Evolutionary conservation across 176 grass and related monocot species (phyloP).

Genomic region (Secale cereale): DNA sequence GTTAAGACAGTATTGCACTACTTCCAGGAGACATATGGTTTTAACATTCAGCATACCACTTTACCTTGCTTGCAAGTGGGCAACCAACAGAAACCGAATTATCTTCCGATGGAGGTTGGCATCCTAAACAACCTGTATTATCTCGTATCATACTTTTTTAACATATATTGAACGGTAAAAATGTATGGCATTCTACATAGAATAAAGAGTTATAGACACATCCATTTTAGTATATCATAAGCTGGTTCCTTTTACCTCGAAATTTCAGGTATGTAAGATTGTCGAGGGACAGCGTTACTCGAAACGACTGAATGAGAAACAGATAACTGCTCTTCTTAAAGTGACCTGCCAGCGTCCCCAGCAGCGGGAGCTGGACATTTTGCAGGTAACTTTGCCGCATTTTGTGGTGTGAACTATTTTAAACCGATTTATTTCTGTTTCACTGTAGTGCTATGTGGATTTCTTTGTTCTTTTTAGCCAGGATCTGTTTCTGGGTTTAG

Average conservation of each 20-base stretch:
- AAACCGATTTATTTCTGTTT: not conserved
- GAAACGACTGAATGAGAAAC: conserved; percentile 69
- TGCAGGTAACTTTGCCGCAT: conserved; percentile 40
- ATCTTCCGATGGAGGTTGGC: conserved; percentile 69
- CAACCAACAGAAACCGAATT: conserved; percentile 65
- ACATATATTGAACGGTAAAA: not conserved
- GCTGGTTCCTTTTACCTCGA: not conserved
- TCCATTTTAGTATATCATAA: conserved; percentile 1
- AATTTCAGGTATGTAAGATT: conserved; percentile 66
- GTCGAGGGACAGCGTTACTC: conserved; percentile 67
- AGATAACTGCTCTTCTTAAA: conserved; percentile 64
- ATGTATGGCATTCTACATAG: not conserved
- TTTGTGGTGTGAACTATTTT: not conserved
- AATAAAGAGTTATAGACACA: not conserved
- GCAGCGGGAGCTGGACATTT: conserved; percentile 57
- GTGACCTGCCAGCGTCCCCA: conserved; percentile 61
- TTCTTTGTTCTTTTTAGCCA: not conserved
- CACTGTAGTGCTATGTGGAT: not conserved
- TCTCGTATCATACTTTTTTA: not conserved
- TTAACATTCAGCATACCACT: conserved; percentile 59
- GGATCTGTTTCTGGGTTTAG: not conserved
- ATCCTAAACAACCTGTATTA: not conserved
- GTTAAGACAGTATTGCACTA: conserved; percentile 67
- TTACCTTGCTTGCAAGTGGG: conserved; percentile 77
- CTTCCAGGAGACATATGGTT: conserved; percentile 60